phyloP scores from a whole-genome alignment of 2,329 filamentous ascomycete species.

The Beauveria sp. region DNA sequence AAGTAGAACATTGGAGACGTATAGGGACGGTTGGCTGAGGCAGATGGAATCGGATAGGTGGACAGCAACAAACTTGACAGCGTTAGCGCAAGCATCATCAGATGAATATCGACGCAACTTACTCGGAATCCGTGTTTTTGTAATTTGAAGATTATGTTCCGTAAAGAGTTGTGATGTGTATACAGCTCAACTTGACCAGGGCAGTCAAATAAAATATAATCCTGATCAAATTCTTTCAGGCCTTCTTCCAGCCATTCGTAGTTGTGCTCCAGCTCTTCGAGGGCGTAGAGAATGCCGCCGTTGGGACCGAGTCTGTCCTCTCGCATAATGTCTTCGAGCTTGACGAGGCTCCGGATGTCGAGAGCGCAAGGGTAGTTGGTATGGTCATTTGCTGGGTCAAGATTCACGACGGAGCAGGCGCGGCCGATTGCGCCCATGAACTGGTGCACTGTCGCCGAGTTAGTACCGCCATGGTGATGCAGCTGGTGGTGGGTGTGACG shows the following conservation, averaged over 20 bases:
- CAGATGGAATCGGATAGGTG: conserved; percentile 93
- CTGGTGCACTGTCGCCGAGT: conserved; percentile 64
- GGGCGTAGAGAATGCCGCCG: conserved; percentile 82
- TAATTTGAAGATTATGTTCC: conserved; percentile 84
- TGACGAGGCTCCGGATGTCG: conserved; percentile 83
- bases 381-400: conserved; percentile 93
- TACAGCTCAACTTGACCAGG: conserved; percentile 96
- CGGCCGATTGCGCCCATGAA: conserved; percentile 94
- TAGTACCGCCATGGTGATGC: background rate
- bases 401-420: conserved; percentile 90
- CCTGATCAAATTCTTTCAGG: conserved; percentile 72
- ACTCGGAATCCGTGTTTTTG: conserved; percentile 92
- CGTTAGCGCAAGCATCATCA: conserved; percentile 21
- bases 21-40: conserved; percentile 85
- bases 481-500: conserved; percentile 21
- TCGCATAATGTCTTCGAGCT: conserved; percentile 90
- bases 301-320: conserved; percentile 88
- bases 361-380: conserved; percentile 83
- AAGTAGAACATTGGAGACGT: conserved; percentile 88
- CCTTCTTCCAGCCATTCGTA: conserved; percentile 84
- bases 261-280: conserved; percentile 92
- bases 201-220: conserved; percentile 93
- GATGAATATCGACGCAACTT: conserved; percentile 14
- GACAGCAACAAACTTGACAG: conserved; percentile 72
- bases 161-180: conserved; percentile 85